Conservation (phyloP, 2,329 filamentous ascomycete species). For the Aspergillus tamarii region DNA sequence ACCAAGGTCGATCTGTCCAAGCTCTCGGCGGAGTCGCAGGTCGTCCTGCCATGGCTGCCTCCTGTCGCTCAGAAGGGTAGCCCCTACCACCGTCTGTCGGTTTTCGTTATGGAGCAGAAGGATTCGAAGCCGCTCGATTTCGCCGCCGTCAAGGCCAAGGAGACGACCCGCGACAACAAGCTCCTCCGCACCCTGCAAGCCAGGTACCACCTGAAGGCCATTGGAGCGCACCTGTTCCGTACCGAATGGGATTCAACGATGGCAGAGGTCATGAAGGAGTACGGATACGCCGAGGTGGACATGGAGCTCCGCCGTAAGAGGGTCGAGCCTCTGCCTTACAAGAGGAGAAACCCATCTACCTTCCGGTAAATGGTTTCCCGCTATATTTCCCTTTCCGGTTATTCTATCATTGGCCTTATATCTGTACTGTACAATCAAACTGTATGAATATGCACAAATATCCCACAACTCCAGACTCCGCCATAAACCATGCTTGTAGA, state of each 20-base stretch:
- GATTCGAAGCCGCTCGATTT: conserved; percentile 63
- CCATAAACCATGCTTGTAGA: conserved; percentile 4
- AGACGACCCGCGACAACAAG: conserved; percentile 66
- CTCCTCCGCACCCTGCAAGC: conserved; percentile 74
- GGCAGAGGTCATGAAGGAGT: conserved; percentile 80
- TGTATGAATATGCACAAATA: conserved; percentile 47
- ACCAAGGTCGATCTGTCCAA: conserved; percentile 67
- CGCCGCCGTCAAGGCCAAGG: conserved; percentile 56
- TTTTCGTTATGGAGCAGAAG: conserved; percentile 82
- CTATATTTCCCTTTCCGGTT: conserved; percentile 18
- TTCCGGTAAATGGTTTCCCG: conserved; percentile 40
- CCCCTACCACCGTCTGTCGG: conserved; percentile 84
- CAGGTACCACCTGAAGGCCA: conserved; percentile 68
- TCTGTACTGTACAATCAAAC: conserved; percentile 48
- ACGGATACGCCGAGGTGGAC: conserved; percentile 73
- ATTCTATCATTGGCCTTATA: conserved; percentile 31
- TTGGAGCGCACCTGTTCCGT: conserved; percentile 87
- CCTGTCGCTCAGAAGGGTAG: conserved; percentile 87
- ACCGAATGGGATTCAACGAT: conserved; percentile 87
- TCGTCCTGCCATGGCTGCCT: conserved; percentile 79
- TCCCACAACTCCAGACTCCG: conserved; percentile 35
- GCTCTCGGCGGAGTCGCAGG: conserved; percentile 63
- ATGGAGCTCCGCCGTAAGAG: conserved; percentile 83
- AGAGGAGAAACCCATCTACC: conserved; percentile 58
- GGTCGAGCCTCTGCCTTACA: conserved; percentile 68